Conservation (phyloP, 257 asterid genomes). For the Solanum sparsipilum region DNA sequence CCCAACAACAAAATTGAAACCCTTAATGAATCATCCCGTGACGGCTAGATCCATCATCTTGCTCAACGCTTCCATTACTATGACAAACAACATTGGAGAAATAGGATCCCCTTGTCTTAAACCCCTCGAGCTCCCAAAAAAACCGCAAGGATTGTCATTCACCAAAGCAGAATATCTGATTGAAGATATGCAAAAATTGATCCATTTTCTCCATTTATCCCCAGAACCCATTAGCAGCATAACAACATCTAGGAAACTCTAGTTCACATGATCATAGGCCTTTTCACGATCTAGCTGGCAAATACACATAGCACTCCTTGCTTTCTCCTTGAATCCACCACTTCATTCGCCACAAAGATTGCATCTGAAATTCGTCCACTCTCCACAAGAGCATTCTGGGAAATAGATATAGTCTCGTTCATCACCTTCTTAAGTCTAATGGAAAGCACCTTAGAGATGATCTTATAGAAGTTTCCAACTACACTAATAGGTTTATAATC, state of each 20-base stretch:
- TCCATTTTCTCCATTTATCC: background rate
- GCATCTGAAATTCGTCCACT: background rate
- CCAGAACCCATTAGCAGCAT: background rate
- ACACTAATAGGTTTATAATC: background rate
- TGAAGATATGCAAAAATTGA: background rate
- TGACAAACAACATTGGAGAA: background rate
- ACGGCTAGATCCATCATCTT: background rate
- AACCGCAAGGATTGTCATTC: background rate
- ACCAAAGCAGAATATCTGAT: background rate
- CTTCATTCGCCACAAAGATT: background rate
- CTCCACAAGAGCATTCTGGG: background rate
- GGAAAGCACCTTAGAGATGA: background rate
- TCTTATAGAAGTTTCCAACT: background rate
- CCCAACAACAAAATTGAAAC: background rate
- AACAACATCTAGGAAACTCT: background rate
- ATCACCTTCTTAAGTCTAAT: background rate
- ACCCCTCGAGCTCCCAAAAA: background rate
- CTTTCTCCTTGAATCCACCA: background rate
- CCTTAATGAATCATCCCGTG: background rate
- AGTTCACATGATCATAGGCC: background rate
- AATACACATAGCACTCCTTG: background rate
- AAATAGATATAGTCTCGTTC: background rate
- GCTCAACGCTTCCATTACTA: background rate
- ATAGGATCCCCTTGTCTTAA: background rate
- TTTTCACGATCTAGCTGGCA: background rate